Percentiles rank a stretch among this genome's conserved stretches.
phyloP scores from a whole-genome alignment of 257 asterid genomes.

The Cordia subcordata region DNA sequence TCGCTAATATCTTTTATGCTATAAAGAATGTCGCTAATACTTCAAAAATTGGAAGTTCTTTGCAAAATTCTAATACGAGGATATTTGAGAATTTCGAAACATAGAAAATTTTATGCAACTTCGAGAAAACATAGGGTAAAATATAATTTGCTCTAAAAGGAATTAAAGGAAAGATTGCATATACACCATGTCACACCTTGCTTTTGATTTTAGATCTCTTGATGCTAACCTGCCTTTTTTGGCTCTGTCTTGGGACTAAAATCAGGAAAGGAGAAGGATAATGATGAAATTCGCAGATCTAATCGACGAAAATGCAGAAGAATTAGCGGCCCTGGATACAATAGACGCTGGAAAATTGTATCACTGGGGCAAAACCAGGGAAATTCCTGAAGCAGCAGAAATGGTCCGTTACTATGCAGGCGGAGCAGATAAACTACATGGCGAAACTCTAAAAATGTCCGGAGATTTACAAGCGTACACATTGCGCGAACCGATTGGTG shows the following conservation, averaged over 20 bases:
- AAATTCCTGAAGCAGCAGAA: constrained; percentile 31
- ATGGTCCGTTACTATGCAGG: constrained; percentile 52
- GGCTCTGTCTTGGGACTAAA: background rate
- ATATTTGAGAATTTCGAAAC: too few relatives aligned
- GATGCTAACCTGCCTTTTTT: background rate
- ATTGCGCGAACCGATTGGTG: constrained; percentile 53
- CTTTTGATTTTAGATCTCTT: background rate
- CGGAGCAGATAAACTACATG: constrained; percentile 58
- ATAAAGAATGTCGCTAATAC: too few relatives aligned
- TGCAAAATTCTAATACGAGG: too few relatives aligned
- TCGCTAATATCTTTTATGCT: too few relatives aligned
- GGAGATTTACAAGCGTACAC: constrained; percentile 43
- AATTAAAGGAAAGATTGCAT: too few relatives aligned
- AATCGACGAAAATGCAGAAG: constrained; percentile 38
- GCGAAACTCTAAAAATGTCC: constrained; percentile 45
- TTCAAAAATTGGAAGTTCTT: too few relatives aligned
- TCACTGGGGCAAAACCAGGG: constrained; percentile 12
- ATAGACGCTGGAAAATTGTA: constrained; percentile 46
- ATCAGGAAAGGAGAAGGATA: constrained; percentile 49
- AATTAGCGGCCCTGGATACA: constrained; percentile 39
- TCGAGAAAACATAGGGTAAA: too few relatives aligned
- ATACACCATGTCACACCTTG: background rate
- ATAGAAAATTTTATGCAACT: too few relatives aligned
- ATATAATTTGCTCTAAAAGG: too few relatives aligned
- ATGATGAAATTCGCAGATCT: constrained; percentile 49